Evolutionary conservation across 2,329 filamentous ascomycete species (phyloP).

Genomic region (Penicillium sp.): DNA sequence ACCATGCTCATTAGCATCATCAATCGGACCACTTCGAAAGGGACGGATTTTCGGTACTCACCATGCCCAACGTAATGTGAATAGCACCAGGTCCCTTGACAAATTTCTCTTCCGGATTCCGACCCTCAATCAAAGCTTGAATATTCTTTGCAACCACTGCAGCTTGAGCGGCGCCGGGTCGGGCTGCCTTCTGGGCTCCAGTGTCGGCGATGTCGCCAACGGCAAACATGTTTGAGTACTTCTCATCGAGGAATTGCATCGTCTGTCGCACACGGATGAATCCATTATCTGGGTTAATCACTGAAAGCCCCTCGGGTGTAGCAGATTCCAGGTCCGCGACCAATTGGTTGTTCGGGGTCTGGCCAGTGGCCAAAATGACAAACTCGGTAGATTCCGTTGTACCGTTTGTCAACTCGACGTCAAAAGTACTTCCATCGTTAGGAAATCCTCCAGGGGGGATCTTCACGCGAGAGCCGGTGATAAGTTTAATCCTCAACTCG

Average conservation of each 20-base stretch:
- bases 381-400: conserved; percentile 38
- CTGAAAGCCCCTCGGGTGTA: conserved; percentile 10
- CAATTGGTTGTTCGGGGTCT: conserved; percentile 49
- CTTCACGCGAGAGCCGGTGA: conserved; percentile 33
- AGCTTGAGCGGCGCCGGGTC: conserved; percentile 35
- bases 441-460: conserved; percentile 32
- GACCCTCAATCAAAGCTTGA: conserved; percentile 33
- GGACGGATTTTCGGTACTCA: conserved; percentile 14
- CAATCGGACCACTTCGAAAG: neutral
- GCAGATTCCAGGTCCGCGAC: conserved; percentile 35
- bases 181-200: conserved; percentile 37
- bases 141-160: conserved; percentile 38
- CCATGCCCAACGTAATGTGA: conserved; percentile 38
- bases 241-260: conserved; percentile 35
- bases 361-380: conserved; percentile 51
- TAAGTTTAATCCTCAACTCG: conserved; percentile 33
- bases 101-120: conserved; percentile 26
- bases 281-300: conserved; percentile 38
- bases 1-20: conserved; percentile 1
- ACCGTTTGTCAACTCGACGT: conserved; percentile 35
- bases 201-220: conserved; percentile 42
- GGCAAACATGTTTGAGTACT: conserved; percentile 36
- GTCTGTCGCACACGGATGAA: conserved; percentile 37
- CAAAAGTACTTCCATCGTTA: conserved; percentile 24
- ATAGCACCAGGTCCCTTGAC: conserved; percentile 34